phyloP scores from a whole-genome alignment of 2,329 filamentous ascomycete species.

The Fusarium pseudoanthophilum region DNA sequence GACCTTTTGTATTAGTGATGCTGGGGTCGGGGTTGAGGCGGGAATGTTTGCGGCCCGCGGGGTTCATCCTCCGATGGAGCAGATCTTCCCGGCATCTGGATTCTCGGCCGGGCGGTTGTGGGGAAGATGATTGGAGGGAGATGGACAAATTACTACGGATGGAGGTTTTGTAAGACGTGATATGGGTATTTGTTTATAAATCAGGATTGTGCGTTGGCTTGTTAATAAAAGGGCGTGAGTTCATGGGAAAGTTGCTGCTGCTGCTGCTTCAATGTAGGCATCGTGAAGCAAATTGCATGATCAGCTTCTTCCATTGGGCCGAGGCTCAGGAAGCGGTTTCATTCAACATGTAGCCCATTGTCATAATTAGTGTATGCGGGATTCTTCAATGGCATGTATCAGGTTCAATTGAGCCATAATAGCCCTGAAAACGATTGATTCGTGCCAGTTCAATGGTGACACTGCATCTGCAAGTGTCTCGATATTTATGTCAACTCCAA shows the following conservation, averaged over 20 bases:
- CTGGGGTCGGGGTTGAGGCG: neutral
- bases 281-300: neutral
- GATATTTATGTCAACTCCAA: neutral
- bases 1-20: constrained; percentile 16
- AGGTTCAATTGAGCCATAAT: neutral
- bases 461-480: neutral
- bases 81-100: constrained; percentile 10
- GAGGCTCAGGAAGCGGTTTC: rapidly evolving
- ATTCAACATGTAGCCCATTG: rapidly evolving
- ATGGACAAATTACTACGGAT: neutral
- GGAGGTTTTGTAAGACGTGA: neutral
- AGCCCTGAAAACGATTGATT: neutral
- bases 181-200: neutral
- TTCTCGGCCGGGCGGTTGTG: neutral
- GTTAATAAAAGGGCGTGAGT: neutral
- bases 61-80: constrained; percentile 27
- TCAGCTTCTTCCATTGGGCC: neutral
- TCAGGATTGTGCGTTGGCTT: rapidly evolving
- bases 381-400: rapidly evolving
- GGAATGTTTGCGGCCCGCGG: constrained; percentile 16
- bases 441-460: neutral
- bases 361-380: rapidly evolving
- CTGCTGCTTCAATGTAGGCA: neutral
- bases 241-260: neutral
- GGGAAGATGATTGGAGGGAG: neutral